Base-by-base conservation (phyloP, 2,329 filamentous ascomycete genomes). In the Cordyceps javanica region DNA sequence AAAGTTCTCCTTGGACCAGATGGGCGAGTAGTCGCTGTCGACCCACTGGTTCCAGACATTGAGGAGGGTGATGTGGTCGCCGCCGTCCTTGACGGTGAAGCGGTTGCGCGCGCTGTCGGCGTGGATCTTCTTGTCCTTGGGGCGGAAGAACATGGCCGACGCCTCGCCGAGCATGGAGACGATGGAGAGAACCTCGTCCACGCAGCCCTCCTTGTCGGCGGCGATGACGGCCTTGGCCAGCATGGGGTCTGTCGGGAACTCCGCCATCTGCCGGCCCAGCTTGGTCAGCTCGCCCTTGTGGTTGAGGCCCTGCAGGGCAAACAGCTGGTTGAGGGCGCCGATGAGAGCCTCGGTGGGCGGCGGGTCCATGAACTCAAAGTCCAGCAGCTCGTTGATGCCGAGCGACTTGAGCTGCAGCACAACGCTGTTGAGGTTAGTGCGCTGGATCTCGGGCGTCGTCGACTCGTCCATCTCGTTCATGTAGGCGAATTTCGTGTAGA, bases 21-120 rank as follows among this genome's bases (percentile, higher is more conserved):
- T 84, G 55, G 85, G 86, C 52, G 85, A 90, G 73, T 91, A 99
- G 72, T 96, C 93, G 50, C 85, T 87, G 68, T 97, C 93, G 1
- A 92, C 90, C 89, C 91, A 99, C 70, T 96, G 90, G 66, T 94
- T 93, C 86, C 88, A 99, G 65, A 99, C 88, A 67, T 96, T 96
- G 49, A 97, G 83, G 1, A 96, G 82, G 0, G 90, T 91, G 5
- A 94, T 70, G 66, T 96, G 90, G 69, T 99, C 94, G 42, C 94
- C 94, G 36, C 92, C 92, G 60, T 95, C 91, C 65, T 91, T 90
- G 69, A 93, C 79, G 0, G 91, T 96, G 73, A 97, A 97, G 2
- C 93, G 85, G 36, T 88, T 87, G 14, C 91, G 86, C 0, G 94
- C 94, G 61, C 89, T 90, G 71, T 99, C 93, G 13, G 94, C 94